Evolutionary conservation across 1,139 yeast species (phyloP).

Genomic region (Magnusiomyces magnusii): DNA sequence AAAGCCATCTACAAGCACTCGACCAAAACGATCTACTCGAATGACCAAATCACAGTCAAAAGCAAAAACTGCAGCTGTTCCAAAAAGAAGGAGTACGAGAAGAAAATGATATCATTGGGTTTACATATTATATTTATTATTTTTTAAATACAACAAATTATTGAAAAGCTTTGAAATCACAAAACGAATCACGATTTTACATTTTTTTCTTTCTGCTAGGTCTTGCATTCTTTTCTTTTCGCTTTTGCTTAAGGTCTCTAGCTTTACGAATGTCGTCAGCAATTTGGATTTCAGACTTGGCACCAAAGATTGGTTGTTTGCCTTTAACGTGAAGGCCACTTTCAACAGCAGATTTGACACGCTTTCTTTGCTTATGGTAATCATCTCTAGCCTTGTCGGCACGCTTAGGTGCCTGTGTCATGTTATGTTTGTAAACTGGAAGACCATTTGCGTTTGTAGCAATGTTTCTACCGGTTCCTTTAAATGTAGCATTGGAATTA

Average conservation of each 20-base stretch:
- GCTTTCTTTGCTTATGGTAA: constrained; percentile 72
- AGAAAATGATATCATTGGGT: constrained; percentile 16
- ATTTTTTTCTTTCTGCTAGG: constrained; percentile 46
- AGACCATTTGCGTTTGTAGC: constrained; percentile 26
- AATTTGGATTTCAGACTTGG: constrained; percentile 51
- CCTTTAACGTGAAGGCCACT: constrained; percentile 74
- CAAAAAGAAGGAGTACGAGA: constrained; percentile 19
- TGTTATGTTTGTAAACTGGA: constrained; percentile 61
- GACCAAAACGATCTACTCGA: constrained; percentile 16
- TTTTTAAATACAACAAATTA: neutral
- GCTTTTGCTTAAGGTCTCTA: constrained; percentile 61
- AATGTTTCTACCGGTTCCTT: constrained; percentile 18
- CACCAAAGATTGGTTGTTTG: constrained; percentile 15
- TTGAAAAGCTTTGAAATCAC: neutral
- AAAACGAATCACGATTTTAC: neutral
- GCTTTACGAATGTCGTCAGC: constrained; percentile 74
- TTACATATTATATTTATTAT: neutral
- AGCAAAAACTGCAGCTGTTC: constrained; percentile 9
- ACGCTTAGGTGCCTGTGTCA: constrained; percentile 69
- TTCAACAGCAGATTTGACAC: constrained; percentile 73
- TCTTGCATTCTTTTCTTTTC: constrained; percentile 80
- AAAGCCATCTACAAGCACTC: constrained; percentile 14
- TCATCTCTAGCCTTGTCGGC: constrained; percentile 91
- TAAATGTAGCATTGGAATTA: constrained; percentile 9
- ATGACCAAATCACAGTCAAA: constrained; percentile 14